A percentile compares a stretch with the other conserved stretches of the same genome.
phyloP scores from a whole-genome alignment of 192 early-diverging fungal species.

The Gigaspora rosea region DNA sequence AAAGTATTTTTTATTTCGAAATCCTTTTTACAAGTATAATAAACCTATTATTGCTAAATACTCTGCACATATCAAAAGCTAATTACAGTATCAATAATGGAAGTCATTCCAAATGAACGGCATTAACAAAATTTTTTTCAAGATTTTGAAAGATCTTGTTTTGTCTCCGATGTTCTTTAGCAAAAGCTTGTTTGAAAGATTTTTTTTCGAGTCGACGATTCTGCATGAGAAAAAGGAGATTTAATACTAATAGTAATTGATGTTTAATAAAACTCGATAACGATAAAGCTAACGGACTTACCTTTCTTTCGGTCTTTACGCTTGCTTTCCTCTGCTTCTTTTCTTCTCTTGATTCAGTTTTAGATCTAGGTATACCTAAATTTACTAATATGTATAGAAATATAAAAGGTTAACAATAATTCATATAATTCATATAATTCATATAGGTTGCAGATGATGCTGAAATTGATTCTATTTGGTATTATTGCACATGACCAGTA shows the following conservation, averaged over 20 bases:
- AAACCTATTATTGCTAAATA: no score
- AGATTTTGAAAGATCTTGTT: constrained; percentile 56
- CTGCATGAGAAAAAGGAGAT: constrained; percentile 34
- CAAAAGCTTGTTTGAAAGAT: constrained; percentile 75
- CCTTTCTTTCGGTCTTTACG: constrained; percentile 81
- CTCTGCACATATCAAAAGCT: no score
- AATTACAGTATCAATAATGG: no score
- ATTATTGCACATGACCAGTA: no score
- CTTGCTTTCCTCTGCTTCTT: constrained; percentile 88
- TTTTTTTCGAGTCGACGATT: constrained; percentile 76
- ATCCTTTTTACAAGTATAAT: no score
- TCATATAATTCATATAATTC: no score
- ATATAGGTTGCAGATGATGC: no score
- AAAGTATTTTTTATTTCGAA: no score
- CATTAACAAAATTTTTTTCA: constrained; percentile 46
- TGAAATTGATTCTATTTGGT: no score
- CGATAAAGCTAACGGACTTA: constrained; percentile 27
- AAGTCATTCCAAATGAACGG: constrained; percentile 48
- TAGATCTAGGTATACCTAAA: constrained; percentile 70
- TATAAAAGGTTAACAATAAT: no score
- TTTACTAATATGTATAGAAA: constrained; percentile 48
- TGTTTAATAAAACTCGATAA: neutral
- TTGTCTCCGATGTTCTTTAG: constrained; percentile 67
- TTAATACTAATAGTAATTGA: neutral
- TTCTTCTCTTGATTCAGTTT: constrained; percentile 88